These are phyloP conservation scores for Bocquillonia castaneifolia DNA, from an alignment of 441 rosid species.

Conservation along the genomic window DNA sequence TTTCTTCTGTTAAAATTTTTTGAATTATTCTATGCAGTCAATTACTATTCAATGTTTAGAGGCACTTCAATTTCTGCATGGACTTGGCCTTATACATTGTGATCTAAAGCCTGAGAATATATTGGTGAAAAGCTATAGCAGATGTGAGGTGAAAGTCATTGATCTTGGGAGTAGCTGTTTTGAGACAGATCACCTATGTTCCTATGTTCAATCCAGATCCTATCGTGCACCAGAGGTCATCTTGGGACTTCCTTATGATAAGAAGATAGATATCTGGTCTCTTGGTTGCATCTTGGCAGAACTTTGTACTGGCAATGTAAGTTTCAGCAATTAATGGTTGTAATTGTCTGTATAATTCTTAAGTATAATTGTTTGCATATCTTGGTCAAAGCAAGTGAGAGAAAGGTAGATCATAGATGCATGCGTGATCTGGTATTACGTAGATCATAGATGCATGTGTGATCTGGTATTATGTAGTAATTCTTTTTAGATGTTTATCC, in stretches of 20 bases:
- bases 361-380: background rate
- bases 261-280: constrained; percentile 93
- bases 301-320: constrained; percentile 94
- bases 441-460: background rate
- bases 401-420: constrained; percentile 3
- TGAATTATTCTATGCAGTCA: constrained; percentile 56
- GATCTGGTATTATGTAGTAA: background rate
- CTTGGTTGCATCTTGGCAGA: constrained; percentile 98
- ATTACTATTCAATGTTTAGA: constrained; percentile 91
- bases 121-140: constrained; percentile 89
- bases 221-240: constrained; percentile 98
- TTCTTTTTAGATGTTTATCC: background rate
- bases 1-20: constrained; percentile 24
- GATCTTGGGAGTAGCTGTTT: constrained; percentile 99
- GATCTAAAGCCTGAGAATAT: constrained; percentile 95
- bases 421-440: background rate
- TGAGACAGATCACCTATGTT: constrained; percentile 94
- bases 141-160: constrained; percentile 96
- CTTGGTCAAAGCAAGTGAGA: background rate
- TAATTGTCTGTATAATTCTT: background rate
- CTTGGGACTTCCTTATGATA: constrained; percentile 83
- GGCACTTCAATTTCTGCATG: constrained; percentile 82
- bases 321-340: constrained; percentile 27
- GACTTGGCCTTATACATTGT: constrained; percentile 92
- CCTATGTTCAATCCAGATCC: constrained; percentile 95